phyloP scores from a whole-genome alignment of 805 yeast genomes.

The Cyberlindnera maritima region DNA sequence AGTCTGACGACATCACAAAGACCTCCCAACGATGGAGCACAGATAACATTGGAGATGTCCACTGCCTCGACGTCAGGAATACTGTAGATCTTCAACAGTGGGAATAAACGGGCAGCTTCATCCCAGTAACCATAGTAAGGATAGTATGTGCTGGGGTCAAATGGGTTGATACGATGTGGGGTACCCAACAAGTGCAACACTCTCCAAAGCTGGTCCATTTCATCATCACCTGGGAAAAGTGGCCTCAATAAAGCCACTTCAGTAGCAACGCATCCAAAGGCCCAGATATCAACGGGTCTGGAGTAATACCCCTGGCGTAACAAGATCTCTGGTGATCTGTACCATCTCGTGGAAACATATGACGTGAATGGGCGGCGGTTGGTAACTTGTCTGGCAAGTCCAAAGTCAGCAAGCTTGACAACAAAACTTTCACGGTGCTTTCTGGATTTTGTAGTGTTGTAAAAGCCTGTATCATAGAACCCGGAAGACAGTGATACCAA shows the following conservation, averaged over 20 bases:
- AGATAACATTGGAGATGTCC: conserved; percentile 43
- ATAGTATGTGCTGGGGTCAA: conserved; percentile 20
- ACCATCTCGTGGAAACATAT: conserved; percentile 84
- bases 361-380: conserved; percentile 61
- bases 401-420: conserved; percentile 78
- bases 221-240: conserved; percentile 79
- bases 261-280: conserved; percentile 75
- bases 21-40: conserved; percentile 39
- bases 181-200: conserved; percentile 70
- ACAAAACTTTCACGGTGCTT: conserved; percentile 43
- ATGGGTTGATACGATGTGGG: conserved; percentile 43
- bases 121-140: conserved; percentile 77
- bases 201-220: conserved; percentile 73
- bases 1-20: conserved; percentile 38
- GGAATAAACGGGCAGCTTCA: conserved; percentile 52
- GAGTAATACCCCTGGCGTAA: conserved; percentile 62
- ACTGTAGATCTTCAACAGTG: conserved; percentile 28
- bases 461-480: conserved; percentile 43
- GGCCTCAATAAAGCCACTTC: conserved; percentile 75
- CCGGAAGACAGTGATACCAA: conserved; percentile 58
- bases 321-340: conserved; percentile 78
- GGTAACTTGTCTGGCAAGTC: conserved; percentile 61
- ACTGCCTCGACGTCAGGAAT: conserved; percentile 57
- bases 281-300: conserved; percentile 80
- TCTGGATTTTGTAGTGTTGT: background rate